Evolutionary conservation across 2,329 filamentous ascomycete species (phyloP).

Genomic region (Microcera coccophila): DNA sequence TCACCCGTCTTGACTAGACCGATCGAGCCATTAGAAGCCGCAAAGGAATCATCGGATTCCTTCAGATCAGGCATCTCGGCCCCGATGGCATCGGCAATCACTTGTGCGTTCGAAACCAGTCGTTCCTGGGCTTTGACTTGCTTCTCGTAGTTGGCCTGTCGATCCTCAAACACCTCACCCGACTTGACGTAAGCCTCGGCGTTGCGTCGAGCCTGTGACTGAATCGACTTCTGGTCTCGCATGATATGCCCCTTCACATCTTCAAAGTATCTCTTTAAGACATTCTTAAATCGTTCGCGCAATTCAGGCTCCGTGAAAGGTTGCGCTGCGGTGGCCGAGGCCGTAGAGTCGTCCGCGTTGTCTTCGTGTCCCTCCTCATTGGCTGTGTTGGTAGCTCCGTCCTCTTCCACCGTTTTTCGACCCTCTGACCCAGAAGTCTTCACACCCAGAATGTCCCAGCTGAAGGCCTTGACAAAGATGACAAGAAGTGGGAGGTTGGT

Average conservation of each 20-base stretch:
- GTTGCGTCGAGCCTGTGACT: slow-evolving; percentile 84
- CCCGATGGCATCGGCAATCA: slow-evolving; percentile 81
- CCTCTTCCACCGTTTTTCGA: slow-evolving; percentile 79
- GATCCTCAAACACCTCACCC: slow-evolving; percentile 95
- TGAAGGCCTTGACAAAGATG: slow-evolving; percentile 91
- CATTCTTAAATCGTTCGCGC: slow-evolving; percentile 79
- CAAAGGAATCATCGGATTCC: slow-evolving; percentile 69
- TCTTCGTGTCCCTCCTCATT: slow-evolving; percentile 40
- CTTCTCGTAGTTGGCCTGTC: slow-evolving; percentile 93
- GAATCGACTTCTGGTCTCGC: slow-evolving; percentile 87
- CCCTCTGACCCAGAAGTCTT: slow-evolving; percentile 68
- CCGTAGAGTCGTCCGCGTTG: slow-evolving; percentile 15
- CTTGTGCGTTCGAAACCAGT: slow-evolving; percentile 82
- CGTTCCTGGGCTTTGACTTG: slow-evolving; percentile 89
- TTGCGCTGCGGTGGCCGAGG: slow-evolving; percentile 53
- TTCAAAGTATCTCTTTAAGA: slow-evolving; percentile 84
- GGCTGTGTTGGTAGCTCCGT: slow-evolving; percentile 59
- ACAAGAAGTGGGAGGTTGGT: slow-evolving; percentile 87
- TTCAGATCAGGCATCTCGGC: slow-evolving; percentile 92
- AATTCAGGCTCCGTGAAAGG: slow-evolving; percentile 73
- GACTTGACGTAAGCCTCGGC: slow-evolving; percentile 98
- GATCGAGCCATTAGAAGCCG: slow-evolving; percentile 69
- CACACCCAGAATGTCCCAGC: slow-evolving; percentile 89
- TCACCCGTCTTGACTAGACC: slow-evolving; percentile 92
- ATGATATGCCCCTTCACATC: slow-evolving; percentile 85